These are phyloP conservation scores for Vicia villosa DNA, from an alignment of 306 rosid species.

Conservation along the genomic window DNA sequence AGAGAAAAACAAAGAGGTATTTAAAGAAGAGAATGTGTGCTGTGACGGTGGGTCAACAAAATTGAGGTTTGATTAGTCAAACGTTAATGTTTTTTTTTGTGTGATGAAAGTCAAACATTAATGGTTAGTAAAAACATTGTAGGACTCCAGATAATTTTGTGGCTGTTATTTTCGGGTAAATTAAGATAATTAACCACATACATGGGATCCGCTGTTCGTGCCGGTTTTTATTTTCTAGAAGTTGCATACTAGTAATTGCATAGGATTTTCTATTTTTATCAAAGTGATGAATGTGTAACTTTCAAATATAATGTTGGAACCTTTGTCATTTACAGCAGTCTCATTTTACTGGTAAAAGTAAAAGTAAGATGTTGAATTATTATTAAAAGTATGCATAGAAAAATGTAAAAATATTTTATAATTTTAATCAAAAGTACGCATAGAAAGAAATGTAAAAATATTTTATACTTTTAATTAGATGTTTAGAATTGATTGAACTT, in stretches of 20 bases:
- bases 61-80: background rate
- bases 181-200: background rate
- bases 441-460: too few relatives aligned
- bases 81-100: background rate
- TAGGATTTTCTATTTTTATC: background rate
- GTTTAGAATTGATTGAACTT: too few relatives aligned
- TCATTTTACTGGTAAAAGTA: background rate
- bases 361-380: background rate
- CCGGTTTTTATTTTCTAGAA: slow-evolving; percentile 26
- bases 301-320: background rate
- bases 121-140: too few relatives aligned
- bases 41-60: slow-evolving; percentile 27
- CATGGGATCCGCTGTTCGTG: background rate
- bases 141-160: background rate
- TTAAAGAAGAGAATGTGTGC: slow-evolving; percentile 20
- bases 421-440: too few relatives aligned
- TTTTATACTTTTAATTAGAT: too few relatives aligned
- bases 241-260: background rate
- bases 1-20: background rate
- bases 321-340: background rate
- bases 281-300: background rate
- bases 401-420: too few relatives aligned
- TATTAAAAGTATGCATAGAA: too few relatives aligned
- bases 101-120: too few relatives aligned
- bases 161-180: background rate